Evolutionary conservation across 23 red algal genomes (phyloP).

Genomic region (Cyanidioschyzon merolae): DNA sequence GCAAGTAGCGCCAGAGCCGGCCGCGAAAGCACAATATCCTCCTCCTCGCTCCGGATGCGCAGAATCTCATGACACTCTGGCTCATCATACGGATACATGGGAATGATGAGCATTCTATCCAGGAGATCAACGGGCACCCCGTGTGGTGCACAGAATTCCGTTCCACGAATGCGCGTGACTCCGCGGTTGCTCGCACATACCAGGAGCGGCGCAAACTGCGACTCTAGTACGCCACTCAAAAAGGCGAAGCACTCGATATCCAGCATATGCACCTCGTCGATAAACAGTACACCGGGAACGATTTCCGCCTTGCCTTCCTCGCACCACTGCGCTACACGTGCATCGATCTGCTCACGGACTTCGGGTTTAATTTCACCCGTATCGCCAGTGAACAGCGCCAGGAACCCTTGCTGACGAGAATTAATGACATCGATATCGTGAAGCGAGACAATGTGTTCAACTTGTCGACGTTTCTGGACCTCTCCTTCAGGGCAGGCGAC

Average conservation of each 20-base stretch:
- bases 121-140: slow-evolving; percentile 90
- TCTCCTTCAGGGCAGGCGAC: slow-evolving; percentile 92
- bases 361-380: slow-evolving; percentile 97
- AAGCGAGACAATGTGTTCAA: slow-evolving; percentile 81
- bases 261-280: slow-evolving; percentile 97
- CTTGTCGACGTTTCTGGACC: slow-evolving; percentile 71
- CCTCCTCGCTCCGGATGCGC: slow-evolving; percentile 75
- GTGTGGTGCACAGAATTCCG: slow-evolving; percentile 72
- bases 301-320: slow-evolving; percentile 87
- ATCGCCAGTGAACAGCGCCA: slow-evolving; percentile 93
- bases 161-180: slow-evolving; percentile 78
- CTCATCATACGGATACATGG: slow-evolving; percentile 65
- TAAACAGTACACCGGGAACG: slow-evolving; percentile 91
- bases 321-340: slow-evolving; percentile 70
- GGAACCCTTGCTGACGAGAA: slow-evolving; percentile 93
- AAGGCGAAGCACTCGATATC: slow-evolving; percentile 95
- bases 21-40: slow-evolving; percentile 65
- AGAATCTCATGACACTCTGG: slow-evolving; percentile 73
- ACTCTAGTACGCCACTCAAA: slow-evolving; percentile 84
- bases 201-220: slow-evolving; percentile 80
- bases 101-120: slow-evolving; percentile 87
- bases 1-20: slow-evolving; percentile 57
- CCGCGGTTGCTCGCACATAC: slow-evolving; percentile 92
- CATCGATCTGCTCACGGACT: slow-evolving; percentile 78
- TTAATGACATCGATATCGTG: slow-evolving; percentile 99